These are phyloP conservation scores for Debaryomycetaceae sp. DNA, from an alignment of 1,139 yeast genomes.

Conservation along the genomic window DNA sequence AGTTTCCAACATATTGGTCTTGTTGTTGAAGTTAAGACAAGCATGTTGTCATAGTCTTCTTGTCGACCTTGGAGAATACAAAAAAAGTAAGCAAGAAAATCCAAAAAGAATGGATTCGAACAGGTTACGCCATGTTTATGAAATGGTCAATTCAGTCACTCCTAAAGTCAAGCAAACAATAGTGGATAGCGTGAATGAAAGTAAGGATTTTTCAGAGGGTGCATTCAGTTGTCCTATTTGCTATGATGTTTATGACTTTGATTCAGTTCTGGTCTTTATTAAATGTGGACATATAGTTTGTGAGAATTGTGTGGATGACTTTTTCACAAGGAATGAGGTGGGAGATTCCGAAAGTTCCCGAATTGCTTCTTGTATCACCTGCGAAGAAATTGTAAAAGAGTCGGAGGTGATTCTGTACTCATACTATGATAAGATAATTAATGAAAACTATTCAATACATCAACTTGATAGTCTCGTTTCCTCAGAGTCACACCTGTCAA, in stretches of 20 bases:
- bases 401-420: constrained; percentile 45
- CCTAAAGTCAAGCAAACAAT: constrained; percentile 12
- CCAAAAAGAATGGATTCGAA: background rate
- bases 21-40: constrained; percentile 79
- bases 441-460: constrained; percentile 17
- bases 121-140: background rate
- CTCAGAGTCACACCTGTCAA: constrained; percentile 1
- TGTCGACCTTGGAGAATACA: constrained; percentile 53
- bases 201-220: constrained; percentile 15
- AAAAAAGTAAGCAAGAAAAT: background rate
- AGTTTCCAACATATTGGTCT: constrained; percentile 62
- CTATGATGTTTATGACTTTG: constrained; percentile 52
- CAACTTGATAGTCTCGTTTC: constrained; percentile 7
- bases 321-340: constrained; percentile 40
- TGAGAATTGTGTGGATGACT: constrained; percentile 53
- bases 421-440: constrained; percentile 47
- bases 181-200: constrained; percentile 8
- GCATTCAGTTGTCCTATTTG: constrained; percentile 65
- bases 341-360: constrained; percentile 33
- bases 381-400: constrained; percentile 39
- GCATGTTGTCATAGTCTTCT: constrained; percentile 84
- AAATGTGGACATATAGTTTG: constrained; percentile 74
- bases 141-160: constrained; percentile 10
- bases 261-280: constrained; percentile 44
- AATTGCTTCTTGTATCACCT: constrained; percentile 52